Percentiles rank a stretch among this genome's conserved stretches.
Evolutionary conservation across 805 yeast species (phyloP).

Genomic region (Candida qinlingensis): DNA sequence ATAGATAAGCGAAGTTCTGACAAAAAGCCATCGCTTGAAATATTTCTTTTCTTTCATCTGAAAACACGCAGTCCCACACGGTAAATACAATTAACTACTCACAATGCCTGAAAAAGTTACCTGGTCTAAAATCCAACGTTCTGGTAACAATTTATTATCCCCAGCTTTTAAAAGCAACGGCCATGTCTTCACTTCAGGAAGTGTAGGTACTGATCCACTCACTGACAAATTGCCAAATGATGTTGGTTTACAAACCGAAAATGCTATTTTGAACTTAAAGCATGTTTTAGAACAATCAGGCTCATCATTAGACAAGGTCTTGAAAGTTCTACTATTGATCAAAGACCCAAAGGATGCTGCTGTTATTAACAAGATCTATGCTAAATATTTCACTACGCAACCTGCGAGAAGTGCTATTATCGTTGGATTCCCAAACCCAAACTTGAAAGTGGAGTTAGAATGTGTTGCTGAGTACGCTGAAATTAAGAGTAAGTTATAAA

Average conservation of each 20-base stretch:
- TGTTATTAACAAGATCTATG: conserved; percentile 41
- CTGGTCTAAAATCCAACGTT: background rate
- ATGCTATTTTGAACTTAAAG: conserved; percentile 38
- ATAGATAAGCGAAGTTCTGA: background rate
- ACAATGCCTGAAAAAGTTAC: background rate
- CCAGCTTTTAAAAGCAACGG: conserved; percentile 39
- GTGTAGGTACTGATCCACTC: conserved; percentile 37
- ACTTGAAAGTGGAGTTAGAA: conserved; percentile 47
- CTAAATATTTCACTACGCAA: conserved; percentile 37
- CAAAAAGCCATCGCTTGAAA: background rate
- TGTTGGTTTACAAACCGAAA: conserved; percentile 39
- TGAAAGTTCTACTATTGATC: conserved; percentile 47
- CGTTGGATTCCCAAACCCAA: conserved; percentile 45
- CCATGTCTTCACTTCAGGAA: conserved; percentile 45
- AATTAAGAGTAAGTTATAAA: background rate
- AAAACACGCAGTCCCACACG: too few relatives aligned
- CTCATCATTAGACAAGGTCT: conserved; percentile 38
- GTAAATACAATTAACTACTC: background rate
- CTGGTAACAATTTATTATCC: conserved; percentile 30
- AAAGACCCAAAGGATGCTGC: conserved; percentile 37
- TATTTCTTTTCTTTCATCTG: background rate
- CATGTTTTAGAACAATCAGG: conserved; percentile 40
- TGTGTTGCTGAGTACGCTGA: conserved; percentile 34
- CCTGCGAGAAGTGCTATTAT: conserved; percentile 53
- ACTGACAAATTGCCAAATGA: conserved; percentile 37